Evolutionary conservation across 2,329 filamentous ascomycete genomes (phyloP).

Genomic region (Colletotrichum higginsianum): DNA sequence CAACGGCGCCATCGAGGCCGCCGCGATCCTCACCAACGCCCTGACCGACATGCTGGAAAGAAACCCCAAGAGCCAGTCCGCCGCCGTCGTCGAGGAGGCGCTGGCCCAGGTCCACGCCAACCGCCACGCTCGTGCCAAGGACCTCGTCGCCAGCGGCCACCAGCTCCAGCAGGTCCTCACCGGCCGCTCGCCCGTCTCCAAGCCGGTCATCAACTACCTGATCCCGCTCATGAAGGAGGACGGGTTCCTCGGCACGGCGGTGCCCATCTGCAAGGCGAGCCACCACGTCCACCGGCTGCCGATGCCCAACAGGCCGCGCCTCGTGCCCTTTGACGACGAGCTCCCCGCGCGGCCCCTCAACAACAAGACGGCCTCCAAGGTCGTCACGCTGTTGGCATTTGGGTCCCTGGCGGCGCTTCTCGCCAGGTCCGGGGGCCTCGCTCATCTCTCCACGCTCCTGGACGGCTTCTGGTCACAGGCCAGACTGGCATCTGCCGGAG

Average conservation of each 20-base stretch:
- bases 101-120: constrained; percentile 28
- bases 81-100: not conserved
- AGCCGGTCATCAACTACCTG: constrained; percentile 1
- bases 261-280: constrained; percentile 17
- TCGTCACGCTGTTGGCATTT: not conserved
- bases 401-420: not conserved
- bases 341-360: constrained; percentile 7
- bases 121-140: constrained; percentile 19
- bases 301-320: not conserved
- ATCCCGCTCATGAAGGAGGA: constrained; percentile 23
- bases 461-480: not conserved
- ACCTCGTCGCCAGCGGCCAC: constrained; percentile 14
- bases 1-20: constrained; percentile 47
- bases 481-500: not conserved
- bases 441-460: not conserved
- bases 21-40: constrained; percentile 44
- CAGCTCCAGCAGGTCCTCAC: constrained; percentile 27
- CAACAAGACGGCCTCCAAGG: constrained; percentile 3
- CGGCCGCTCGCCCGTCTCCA: constrained; percentile 22
- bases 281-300: constrained; percentile 21
- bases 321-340: constrained; percentile 26
- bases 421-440: not conserved
- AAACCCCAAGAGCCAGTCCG: constrained; percentile 1
- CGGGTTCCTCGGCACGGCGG: constrained; percentile 1
- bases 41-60: constrained; percentile 28